These are phyloP conservation scores for Chrysanthemum lavandulifolium DNA, from an alignment of 129 eudicot genomes.

Conservation along the genomic window DNA sequence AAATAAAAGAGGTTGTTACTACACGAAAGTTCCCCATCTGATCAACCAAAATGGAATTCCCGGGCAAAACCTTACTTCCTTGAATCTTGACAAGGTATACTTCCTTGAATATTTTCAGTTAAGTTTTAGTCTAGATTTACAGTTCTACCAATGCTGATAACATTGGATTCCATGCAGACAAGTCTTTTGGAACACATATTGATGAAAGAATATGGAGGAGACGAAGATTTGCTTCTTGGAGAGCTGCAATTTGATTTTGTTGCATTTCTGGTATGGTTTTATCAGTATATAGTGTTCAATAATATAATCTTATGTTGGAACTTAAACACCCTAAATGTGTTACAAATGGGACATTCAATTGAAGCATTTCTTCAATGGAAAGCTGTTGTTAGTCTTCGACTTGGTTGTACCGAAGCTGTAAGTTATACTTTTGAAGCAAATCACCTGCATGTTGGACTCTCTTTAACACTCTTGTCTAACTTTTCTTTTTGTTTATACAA, in stretches of 20 bases:
- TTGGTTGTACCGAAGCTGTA: slow-evolving; percentile 89
- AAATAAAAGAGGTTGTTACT: slow-evolving; percentile 61
- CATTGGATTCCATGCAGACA: too few relatives aligned
- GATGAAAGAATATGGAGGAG: too few relatives aligned
- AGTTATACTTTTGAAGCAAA: slow-evolving; percentile 27
- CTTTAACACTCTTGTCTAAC: slow-evolving; percentile 4
- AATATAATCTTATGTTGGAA: too few relatives aligned
- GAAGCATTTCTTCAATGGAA: slow-evolving; percentile 95
- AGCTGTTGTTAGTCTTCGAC: slow-evolving; percentile 46
- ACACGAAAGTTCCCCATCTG: slow-evolving; percentile 75
- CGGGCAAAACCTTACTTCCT: slow-evolving; percentile 66
- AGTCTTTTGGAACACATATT: too few relatives aligned
- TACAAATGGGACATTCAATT: slow-evolving; percentile 95
- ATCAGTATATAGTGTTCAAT: too few relatives aligned
- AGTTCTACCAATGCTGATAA: too few relatives aligned
- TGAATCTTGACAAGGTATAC: slow-evolving; percentile 93
- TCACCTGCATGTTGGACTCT: not conserved
- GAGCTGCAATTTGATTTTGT: too few relatives aligned
- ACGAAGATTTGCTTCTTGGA: not conserved
- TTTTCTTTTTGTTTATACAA: not conserved
- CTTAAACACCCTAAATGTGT: slow-evolving; percentile 3
- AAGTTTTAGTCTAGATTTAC: too few relatives aligned
- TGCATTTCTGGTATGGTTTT: too few relatives aligned
- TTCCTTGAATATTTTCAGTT: not conserved
- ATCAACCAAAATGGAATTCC: slow-evolving; percentile 71